Conservation (phyloP, 176 grass and related monocot species). For the Calamus simplicifolius region DNA sequence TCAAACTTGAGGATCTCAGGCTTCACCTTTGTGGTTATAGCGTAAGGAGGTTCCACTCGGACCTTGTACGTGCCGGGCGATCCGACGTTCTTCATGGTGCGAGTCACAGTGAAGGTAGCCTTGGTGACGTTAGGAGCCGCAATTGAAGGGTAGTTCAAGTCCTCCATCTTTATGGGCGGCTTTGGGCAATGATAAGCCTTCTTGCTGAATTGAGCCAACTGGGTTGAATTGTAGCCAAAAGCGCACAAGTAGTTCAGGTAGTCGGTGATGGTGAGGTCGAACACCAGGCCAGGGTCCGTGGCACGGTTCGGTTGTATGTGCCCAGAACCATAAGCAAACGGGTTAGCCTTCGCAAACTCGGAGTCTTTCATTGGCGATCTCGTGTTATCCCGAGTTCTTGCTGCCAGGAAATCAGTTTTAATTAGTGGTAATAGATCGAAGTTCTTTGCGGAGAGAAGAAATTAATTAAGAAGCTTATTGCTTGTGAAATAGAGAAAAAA, state of each 20-base stretch:
- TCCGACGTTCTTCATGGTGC: conserved; percentile 63
- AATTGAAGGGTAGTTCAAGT: conserved; percentile 91
- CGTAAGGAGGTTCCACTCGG: conserved; percentile 25
- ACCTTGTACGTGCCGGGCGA: conserved; percentile 32
- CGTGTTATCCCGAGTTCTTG: conserved; percentile 56
- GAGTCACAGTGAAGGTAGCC: conserved; percentile 26
- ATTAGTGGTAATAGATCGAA: too few species aligned
- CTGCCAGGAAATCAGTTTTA: conserved; percentile 5
- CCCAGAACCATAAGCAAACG: conserved; percentile 57
- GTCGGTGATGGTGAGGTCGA: conserved; percentile 38
- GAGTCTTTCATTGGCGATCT: conserved; percentile 37
- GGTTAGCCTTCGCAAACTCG: conserved; percentile 24
- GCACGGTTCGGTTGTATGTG: conserved; percentile 67
- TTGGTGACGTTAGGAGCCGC: conserved; percentile 18
- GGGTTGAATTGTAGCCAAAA: conserved; percentile 21
- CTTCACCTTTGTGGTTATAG: conserved; percentile 31
- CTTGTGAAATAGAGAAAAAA: too few species aligned
- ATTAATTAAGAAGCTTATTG: too few species aligned
- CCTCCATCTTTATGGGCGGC: conserved; percentile 20
- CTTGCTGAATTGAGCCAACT: conserved; percentile 14
- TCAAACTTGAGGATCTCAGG: conserved; percentile 34
- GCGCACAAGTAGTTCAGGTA: conserved; percentile 67
- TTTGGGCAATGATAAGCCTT: conserved; percentile 40
- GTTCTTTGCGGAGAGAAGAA: too few species aligned
- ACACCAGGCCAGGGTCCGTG: conserved; percentile 60